Conservation (phyloP, 306 rosid species). For the Citrullus colocynthis region DNA sequence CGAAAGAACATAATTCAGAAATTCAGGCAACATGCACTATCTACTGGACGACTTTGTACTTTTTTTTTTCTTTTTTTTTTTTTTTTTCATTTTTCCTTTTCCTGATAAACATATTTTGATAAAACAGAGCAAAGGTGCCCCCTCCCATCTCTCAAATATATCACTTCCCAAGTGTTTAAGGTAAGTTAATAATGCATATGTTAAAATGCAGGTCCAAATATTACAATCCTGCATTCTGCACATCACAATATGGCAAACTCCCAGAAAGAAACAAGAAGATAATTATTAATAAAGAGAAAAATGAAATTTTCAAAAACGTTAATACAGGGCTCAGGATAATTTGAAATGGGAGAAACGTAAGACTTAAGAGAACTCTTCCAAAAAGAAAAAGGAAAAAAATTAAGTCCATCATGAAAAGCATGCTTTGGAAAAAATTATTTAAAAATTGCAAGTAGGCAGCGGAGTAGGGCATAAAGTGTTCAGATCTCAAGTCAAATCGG, state of each 20-base stretch:
- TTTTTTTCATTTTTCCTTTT: neutral
- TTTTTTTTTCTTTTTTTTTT: no score
- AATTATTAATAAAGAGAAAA: neutral
- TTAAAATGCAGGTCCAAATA: neutral
- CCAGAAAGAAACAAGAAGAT: neutral
- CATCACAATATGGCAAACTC: neutral
- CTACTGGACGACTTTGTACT: neutral
- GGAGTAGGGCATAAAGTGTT: neutral
- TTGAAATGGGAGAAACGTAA: neutral
- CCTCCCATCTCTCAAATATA: neutral
- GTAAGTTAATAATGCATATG: neutral
- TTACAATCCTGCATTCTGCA: neutral
- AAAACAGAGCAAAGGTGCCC: neutral
- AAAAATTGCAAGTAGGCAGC: neutral
- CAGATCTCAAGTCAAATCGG: neutral
- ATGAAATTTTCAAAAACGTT: neutral
- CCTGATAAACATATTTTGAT: neutral
- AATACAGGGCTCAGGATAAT: neutral
- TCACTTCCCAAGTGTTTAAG: neutral
- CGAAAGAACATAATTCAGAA: neutral
- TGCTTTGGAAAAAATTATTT: neutral
- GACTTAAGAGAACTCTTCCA: neutral
- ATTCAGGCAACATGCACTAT: neutral
- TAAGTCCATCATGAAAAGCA: neutral
- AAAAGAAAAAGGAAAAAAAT: neutral